Conservation (phyloP, 2,329 filamentous ascomycete genomes). For the Cladophialophora carrionii region DNA sequence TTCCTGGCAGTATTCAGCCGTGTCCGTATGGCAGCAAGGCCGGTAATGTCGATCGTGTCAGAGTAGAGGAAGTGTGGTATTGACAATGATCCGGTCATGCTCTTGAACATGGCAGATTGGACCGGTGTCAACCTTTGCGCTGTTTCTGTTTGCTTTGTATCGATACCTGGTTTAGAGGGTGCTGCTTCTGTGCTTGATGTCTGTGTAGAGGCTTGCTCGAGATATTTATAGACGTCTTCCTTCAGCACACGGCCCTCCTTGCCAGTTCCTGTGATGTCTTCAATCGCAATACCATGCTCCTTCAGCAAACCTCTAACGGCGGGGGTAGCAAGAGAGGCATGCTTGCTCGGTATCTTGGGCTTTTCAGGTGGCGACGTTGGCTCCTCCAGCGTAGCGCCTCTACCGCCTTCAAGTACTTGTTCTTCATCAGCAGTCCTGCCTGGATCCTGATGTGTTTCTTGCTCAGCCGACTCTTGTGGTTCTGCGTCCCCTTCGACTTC, state of each 20-base stretch:
- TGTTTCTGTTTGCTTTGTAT: slow-evolving; percentile 66
- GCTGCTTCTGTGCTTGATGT: slow-evolving; percentile 43
- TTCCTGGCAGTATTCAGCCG: slow-evolving; percentile 70
- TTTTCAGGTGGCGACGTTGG: slow-evolving; percentile 11
- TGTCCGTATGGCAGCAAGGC: slow-evolving; percentile 70
- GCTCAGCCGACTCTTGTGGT: slow-evolving; percentile 52
- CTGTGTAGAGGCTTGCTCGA: slow-evolving; percentile 56
- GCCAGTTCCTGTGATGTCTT: slow-evolving; percentile 78
- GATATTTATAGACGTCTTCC: slow-evolving; percentile 80
- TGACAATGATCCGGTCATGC: slow-evolving; percentile 86
- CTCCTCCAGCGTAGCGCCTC: slow-evolving; percentile 50
- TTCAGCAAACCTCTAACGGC: slow-evolving; percentile 88
- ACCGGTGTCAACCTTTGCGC: slow-evolving; percentile 71
- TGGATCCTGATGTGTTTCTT: slow-evolving; percentile 50
- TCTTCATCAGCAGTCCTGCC: slow-evolving; percentile 45
- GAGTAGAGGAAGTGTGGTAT: slow-evolving; percentile 97
- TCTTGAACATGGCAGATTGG: slow-evolving; percentile 94
- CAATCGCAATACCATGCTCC: slow-evolving; percentile 75
- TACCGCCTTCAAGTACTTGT: slow-evolving; percentile 18
- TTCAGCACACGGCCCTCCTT: slow-evolving; percentile 90
- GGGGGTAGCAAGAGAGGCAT: slow-evolving; percentile 80
- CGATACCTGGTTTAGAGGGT: slow-evolving; percentile 45
- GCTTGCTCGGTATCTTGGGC: slow-evolving; percentile 50
- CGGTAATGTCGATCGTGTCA: slow-evolving; percentile 82
- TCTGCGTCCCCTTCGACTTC: slow-evolving; percentile 37